Conservation (phyloP, 805 yeast species). For the Wickerhamiella spandovensis region DNA sequence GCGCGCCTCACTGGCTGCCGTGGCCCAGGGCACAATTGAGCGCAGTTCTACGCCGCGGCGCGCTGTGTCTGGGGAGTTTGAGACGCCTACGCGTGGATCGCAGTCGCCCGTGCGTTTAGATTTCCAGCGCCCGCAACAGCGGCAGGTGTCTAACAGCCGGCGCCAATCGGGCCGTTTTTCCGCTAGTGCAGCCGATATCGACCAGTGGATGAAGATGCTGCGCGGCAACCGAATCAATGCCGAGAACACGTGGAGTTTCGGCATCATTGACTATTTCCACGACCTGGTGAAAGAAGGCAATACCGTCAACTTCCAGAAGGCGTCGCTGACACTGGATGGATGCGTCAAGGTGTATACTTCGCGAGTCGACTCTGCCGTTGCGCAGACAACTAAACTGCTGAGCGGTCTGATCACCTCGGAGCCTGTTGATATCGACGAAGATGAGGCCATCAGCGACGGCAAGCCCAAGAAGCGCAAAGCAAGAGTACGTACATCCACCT, state of each 20-base stretch:
- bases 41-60: not conserved
- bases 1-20: not conserved
- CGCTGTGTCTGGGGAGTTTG: not conserved
- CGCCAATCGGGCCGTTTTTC: not conserved
- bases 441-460: slow-evolving; percentile 17
- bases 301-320: slow-evolving; percentile 76
- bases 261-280: slow-evolving; percentile 81
- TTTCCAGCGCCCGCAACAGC: not conserved
- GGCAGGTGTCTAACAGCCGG: not conserved
- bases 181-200: slow-evolving; percentile 32
- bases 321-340: slow-evolving; percentile 84
- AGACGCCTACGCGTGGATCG: not conserved
- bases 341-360: slow-evolving; percentile 88
- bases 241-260: slow-evolving; percentile 80
- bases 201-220: slow-evolving; percentile 61
- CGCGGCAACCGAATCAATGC: slow-evolving; percentile 76
- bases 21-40: not conserved
- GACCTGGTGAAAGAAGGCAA: slow-evolving; percentile 50
- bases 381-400: slow-evolving; percentile 73
- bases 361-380: slow-evolving; percentile 82
- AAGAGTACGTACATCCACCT: slow-evolving; percentile 18
- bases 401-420: slow-evolving; percentile 46
- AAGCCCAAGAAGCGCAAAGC: slow-evolving; percentile 14
- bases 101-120: not conserved
- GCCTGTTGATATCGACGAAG: slow-evolving; percentile 15